These are phyloP conservation scores for Colletotrichum australisinense DNA, from an alignment of 2,329 filamentous ascomycete genomes.

Conservation along the genomic window DNA sequence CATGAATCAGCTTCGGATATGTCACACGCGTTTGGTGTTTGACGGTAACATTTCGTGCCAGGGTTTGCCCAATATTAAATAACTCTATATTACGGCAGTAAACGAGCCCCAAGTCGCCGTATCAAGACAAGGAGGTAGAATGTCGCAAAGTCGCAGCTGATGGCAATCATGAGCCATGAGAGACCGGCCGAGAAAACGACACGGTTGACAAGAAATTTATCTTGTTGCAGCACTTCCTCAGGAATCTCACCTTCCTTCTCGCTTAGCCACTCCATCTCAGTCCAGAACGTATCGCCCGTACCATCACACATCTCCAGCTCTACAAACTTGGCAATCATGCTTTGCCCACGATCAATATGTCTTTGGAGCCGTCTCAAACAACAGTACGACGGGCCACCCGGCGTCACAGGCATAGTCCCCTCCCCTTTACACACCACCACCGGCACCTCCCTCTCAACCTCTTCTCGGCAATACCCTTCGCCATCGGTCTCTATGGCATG, in stretches of 20 bases:
- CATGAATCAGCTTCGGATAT: not conserved
- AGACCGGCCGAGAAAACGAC: conserved; percentile 26
- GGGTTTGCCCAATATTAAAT: too few species aligned
- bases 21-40: not conserved
- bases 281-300: not conserved
- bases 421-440: conserved; percentile 17
- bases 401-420: conserved; percentile 9
- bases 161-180: conserved; percentile 33
- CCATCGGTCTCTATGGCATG: conserved; percentile 5
- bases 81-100: not conserved
- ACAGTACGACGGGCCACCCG: not conserved
- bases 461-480: not conserved
- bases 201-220: conserved; percentile 16
- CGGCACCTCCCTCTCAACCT: conserved; percentile 6
- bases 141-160: conserved; percentile 34
- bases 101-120: not conserved
- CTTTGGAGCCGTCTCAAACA: conserved; percentile 21
- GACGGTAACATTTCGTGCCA: not conserved
- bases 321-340: conserved; percentile 15
- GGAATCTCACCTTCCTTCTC: conserved; percentile 28
- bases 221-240: conserved; percentile 8
- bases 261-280: conserved; percentile 23
- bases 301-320: conserved; percentile 23
- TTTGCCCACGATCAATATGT: conserved; percentile 23
- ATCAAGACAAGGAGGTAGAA: conserved; percentile 22